These are phyloP conservation scores for Clitopilus hobsonii DNA, from an alignment of 768 basidiomycete genomes.

Conservation along the genomic window DNA sequence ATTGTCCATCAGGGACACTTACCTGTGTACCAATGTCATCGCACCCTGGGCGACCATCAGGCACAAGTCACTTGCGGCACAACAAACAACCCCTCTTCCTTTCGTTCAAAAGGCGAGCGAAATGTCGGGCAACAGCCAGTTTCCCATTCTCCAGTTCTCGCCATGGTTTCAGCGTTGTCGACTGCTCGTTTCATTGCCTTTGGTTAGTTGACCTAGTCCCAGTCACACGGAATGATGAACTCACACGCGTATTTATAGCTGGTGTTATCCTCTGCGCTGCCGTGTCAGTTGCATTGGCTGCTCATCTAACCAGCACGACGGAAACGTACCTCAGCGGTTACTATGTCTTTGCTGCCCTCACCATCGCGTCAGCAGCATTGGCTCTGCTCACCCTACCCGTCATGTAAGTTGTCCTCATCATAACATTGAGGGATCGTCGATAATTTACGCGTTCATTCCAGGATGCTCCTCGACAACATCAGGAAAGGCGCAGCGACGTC, in stretches of 20 bases:
- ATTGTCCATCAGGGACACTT: background rate
- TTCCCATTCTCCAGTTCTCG: background rate
- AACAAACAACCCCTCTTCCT: background rate
- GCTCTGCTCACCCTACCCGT: conserved; percentile 34
- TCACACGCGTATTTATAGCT: background rate
- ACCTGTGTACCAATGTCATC: background rate
- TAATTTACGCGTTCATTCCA: conserved; percentile 8
- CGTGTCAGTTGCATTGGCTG: conserved; percentile 20
- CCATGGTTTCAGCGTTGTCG: background rate
- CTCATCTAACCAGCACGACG: conserved; percentile 18
- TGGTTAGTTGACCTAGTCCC: background rate
- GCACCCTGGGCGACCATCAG: background rate
- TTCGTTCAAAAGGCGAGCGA: background rate
- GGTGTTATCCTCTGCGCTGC: background rate
- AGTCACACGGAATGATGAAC: background rate
- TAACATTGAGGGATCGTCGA: background rate
- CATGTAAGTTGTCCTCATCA: conserved; percentile 24
- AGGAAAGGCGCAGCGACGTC: conserved; percentile 34
- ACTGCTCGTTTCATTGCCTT: background rate
- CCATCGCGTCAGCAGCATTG: conserved; percentile 29
- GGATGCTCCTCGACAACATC: conserved; percentile 28
- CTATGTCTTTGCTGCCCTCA: conserved; percentile 29
- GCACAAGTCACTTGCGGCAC: background rate
- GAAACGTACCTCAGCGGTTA: conserved; percentile 12
- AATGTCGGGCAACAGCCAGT: background rate